Base-by-base conservation (phyloP, 2,329 filamentous ascomycete genomes). In the Paramyrothecium sp. region DNA sequence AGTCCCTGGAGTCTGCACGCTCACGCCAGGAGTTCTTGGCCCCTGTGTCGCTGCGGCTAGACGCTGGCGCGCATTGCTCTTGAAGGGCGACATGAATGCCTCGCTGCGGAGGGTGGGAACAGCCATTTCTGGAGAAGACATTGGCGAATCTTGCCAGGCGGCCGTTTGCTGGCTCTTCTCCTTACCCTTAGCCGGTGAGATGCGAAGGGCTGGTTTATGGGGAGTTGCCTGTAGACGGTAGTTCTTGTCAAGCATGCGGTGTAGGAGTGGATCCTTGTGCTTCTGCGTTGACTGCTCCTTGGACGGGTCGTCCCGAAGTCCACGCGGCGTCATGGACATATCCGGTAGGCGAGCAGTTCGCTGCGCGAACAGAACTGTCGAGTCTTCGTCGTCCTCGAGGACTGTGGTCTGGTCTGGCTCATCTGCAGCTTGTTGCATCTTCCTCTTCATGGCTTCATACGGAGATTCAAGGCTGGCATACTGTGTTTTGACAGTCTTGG, bases 211-310 rank as follows among this genome's bases (percentile, higher is more conserved):
- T 3, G 71, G 69, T 67, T 87, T 89, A 63, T 95, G 88, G 0
- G 95, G 95, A 11, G 95, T 99, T 7, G 94, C 92, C 73, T 96
- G 91, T 22, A 99, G 82, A 33, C 94, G 91, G 77, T 96, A 99
- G 57, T 90, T 97, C 75, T 96, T 97, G 78, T 98, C 93, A 5
- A 96, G 85, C n/a, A 98, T 82, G 58, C 90, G 90, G 72, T 98
- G 94, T 46, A 99, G 82, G 10, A 98, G 80, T 3, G 91, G 90
- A 69, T 97, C 92, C 59, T 86, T 84, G 66, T 78, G 66, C 21
- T 67, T 65, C 54, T 72, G 70, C 4, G 60, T 63, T 8, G 73
- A 73, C 51, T 72, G 69, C 20, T 79, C 69, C 60, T 69, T 60
- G 54, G 62, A 70, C 33, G 62, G 60, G 41, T 68, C 56, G 10